These are phyloP conservation scores for Tuber borchii DNA, from an alignment of 495 filamentous ascomycete species.

Conservation along the genomic window DNA sequence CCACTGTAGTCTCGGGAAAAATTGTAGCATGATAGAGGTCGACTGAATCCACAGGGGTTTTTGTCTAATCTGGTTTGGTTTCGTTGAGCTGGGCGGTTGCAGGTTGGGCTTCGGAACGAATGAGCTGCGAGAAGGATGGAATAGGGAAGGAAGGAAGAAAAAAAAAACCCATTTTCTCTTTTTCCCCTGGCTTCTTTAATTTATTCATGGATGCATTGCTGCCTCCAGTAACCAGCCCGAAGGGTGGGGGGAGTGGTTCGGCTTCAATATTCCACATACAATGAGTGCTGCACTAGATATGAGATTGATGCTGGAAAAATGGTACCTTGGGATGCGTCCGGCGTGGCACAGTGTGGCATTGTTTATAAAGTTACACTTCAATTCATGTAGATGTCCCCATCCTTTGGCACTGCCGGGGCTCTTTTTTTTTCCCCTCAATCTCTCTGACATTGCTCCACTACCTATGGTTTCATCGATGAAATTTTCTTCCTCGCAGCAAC, in stretches of 20 bases:
- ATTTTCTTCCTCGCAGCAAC: background rate
- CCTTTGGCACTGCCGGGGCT: background rate
- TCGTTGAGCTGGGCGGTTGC: background rate
- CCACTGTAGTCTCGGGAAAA: background rate
- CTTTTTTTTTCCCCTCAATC: background rate
- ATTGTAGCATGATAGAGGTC: background rate
- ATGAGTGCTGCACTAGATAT: background rate
- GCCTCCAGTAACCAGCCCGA: background rate
- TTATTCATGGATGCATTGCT: constrained; percentile 2
- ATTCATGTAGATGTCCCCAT: background rate
- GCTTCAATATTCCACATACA: background rate
- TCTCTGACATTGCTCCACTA: background rate
- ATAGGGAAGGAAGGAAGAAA: background rate
- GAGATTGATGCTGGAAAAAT: background rate
- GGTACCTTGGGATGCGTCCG: background rate
- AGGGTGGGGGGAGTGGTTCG: background rate
- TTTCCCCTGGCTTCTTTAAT: background rate
- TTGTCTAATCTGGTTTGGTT: background rate
- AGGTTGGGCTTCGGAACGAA: background rate
- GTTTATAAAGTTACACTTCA: background rate
- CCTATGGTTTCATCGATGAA: background rate
- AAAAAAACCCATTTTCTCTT: background rate
- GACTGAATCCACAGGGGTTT: background rate
- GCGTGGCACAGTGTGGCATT: background rate
- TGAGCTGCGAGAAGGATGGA: background rate